Percentiles rank a stretch among this genome's conserved stretches.
Evolutionary conservation across 768 basidiomycete species (phyloP).

Genomic region (Kwoniella bestiolae): DNA sequence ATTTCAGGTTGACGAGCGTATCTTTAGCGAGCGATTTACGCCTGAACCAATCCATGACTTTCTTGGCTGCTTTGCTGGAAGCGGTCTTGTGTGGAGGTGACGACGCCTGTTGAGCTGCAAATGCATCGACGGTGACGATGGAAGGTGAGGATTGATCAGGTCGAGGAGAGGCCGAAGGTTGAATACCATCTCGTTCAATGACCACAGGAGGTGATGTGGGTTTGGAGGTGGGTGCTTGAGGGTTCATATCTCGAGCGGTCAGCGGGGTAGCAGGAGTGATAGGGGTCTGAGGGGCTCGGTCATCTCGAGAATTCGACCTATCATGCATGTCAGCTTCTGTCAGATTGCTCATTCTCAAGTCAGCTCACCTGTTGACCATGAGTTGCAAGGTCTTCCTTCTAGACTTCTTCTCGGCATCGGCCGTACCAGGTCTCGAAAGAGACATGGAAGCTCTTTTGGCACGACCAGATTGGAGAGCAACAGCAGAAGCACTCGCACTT

Average conservation of each 20-base stretch:
- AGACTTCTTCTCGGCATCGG: conserved; percentile 60
- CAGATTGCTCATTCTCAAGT: not conserved
- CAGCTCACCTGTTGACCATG: conserved; percentile 67
- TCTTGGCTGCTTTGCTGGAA: conserved; percentile 66
- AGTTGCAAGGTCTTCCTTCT: conserved; percentile 79
- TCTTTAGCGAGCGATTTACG: conserved; percentile 58
- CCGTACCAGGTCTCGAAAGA: conserved; percentile 14
- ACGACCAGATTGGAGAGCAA: conserved; percentile 15
- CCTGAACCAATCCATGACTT: conserved; percentile 98
- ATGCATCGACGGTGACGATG: conserved; percentile 48
- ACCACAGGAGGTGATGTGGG: conserved; percentile 36
- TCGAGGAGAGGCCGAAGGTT: conserved; percentile 53
- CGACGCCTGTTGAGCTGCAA: conserved; percentile 27
- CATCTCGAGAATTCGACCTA: conserved; percentile 24
- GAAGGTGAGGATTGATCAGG: conserved; percentile 68
- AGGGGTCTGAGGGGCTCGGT: conserved; percentile 29
- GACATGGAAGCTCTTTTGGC: conserved; percentile 13
- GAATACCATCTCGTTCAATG: conserved; percentile 40
- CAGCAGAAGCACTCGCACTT: conserved; percentile 29
- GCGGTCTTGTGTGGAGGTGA: conserved; percentile 36
- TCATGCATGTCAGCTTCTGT: not conserved
- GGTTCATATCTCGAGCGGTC: conserved; percentile 37
- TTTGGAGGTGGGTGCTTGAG: conserved; percentile 25
- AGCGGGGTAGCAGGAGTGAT: conserved; percentile 44
- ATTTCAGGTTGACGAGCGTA: conserved; percentile 34